Base-by-base conservation (phyloP, 2,329 filamentous ascomycete species). In the Sporothrix luriei region DNA sequence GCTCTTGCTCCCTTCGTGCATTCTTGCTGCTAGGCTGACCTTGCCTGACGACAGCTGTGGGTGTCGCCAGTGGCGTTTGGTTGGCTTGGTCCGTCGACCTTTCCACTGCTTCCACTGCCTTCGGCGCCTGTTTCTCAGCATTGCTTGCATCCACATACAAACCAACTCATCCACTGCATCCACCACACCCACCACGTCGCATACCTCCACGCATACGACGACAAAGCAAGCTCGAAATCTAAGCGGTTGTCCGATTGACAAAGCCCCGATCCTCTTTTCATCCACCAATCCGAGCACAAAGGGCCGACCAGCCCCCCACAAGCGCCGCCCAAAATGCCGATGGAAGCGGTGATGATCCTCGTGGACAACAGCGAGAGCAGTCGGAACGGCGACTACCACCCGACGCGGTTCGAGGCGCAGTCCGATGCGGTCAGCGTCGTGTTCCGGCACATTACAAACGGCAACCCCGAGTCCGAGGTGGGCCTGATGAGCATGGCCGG, bases 281-380 rank as follows among this genome's bases (percentile, higher is more conserved):
- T 16, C 19, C 21, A 40, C 10, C 43, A 59, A 40, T 21, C 66
- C 0, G 11, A 52, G 29, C 57, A 33, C 29, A 33, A 43, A 48
- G 21, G 33, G 43, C 29, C 33, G 57, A 46, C 55, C 26, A 51
- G 49, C 68, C 71, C 61, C 61, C 67, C 66, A 43, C 29, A 24
- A 48, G 43, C 59, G 69, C 64, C 68, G 54, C 46, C 80, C 88
- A 94, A 86, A 78, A 99, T 99, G 95, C 92, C 90, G 82, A 90
- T 99, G 82, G 95, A 99, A 89, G 96, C 95, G 84, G 96, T 97
- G 73, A 98, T 99, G 94, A 92, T 99, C 81, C 90, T 98, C 86
- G 93, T 98, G 78, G 95, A 99, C 87, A 99, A 98, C 86, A 97
- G 94, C 84, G 95, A 99, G 84, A 94, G 91, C 84, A 97, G 93